Base-by-base conservation (phyloP, 2,329 filamentous ascomycete species). In the Trichoderma pleuroti region DNA sequence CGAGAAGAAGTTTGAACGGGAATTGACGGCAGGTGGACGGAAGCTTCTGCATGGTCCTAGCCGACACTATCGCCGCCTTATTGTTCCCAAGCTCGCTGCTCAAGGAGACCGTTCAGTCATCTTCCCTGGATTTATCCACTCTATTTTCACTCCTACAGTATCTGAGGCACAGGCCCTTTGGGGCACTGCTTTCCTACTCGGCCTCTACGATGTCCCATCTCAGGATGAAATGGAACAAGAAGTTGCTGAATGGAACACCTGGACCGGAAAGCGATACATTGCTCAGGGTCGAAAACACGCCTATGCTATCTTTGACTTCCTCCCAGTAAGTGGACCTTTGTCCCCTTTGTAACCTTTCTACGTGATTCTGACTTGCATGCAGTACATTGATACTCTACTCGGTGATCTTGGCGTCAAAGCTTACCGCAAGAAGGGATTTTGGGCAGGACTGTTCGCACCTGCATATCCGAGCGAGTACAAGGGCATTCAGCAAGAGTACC, bases 181-280 rank as follows among this genome's bases (percentile, higher is more conserved):
- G 39, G 39, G 39, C 4, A 72, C 75, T 10, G 66, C 74, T 2
- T 81, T 73, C 61, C 66, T 81, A 28, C 73, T 76, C 11, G 77
- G 75, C 7, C 32, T 72, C 24, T 26, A 75, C 28, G 74, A 77
- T 16, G 32, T 76, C 2, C 79, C 79, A 2, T 24, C 68, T 1
- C 70, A 71, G 49, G 71, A 74, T 3, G 74, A 72, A 1, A 80
- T 79, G 78, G 76, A 75, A 59, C n/a, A 68, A 10, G 79, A 80
- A 67, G 74, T 76, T 5, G 75, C 79, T 2, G 66, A 65, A n/a
- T 80, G 74, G 72, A 80, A 78, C 56, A 76, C 73, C 1, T 81
- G 80, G 79, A 76, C 75, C 8, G 66, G 74, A 6, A 79, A 78
- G 72, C 72, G 80, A 26, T 81, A 81, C 71, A 57, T 77, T 1